Base-by-base conservation (phyloP, 2,329 filamentous ascomycete genomes). In the Rhynchosporium agropyri region DNA sequence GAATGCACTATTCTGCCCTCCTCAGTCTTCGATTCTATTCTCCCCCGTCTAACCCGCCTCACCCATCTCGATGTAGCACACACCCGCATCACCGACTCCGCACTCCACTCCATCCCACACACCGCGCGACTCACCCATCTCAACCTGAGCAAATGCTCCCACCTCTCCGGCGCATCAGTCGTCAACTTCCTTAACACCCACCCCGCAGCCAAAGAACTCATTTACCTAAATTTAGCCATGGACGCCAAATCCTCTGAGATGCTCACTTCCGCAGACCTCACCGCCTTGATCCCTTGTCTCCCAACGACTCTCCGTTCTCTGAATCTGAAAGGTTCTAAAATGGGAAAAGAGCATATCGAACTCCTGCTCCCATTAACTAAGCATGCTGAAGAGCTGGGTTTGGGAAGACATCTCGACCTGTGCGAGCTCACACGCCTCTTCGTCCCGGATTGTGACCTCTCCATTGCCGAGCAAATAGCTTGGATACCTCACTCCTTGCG, bases 31-130 rank as follows among this genome's bases (percentile, higher is more conserved):
- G 87, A 90, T 70, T 80, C 79, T 2, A 78, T 94, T 15, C 79
- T 95, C 10, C 89, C 90, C n/a, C 84, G 85, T n/a, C 79, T 94
- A 54, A 75, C 79, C 31, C 80, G 83, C 60, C 78, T 92, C 60
- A 94, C 90, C 0, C 90, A 93, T 73, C 83, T 95, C 43, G 91
- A 95, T 72, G 81, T 93, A n/a, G 85, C 89, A 9, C 89, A 90
- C 68, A 93, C 90, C 1, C 84, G 88, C 68, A 85, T 95, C 70
- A 92, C 87, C 40, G 85, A 92, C 74, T 78, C 81, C 29, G 90
- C 90, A 4, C 80, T 95, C 15, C 79, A 83, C 69, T 85, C 85
- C 26, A 90, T 94, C 66, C 89, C 90, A 0, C 73, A 80, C n/a
- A 87, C 87, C 4, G 90, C 91, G 10, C 81, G 79, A 66, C 82